Conservation (phyloP, 345 rosid genomes). For the Sonneratia caseolaris region DNA sequence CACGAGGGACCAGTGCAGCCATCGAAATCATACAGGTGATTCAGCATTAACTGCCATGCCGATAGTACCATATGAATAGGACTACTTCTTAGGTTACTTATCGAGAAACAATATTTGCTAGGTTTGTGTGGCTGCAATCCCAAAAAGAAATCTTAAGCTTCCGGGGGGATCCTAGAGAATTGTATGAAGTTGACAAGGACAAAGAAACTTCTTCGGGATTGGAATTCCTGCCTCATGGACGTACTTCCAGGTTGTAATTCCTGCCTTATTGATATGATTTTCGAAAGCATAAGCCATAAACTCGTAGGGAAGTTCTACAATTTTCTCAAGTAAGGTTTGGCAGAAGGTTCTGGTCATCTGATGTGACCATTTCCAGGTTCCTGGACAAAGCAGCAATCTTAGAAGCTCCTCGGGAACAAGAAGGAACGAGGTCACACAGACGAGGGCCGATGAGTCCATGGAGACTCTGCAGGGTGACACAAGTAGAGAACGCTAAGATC, state of each 20-base stretch:
- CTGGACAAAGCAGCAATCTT: conserved; percentile 55
- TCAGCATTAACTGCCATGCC: background rate
- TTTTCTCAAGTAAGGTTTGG: too few relatives aligned
- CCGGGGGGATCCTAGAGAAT: conserved; percentile 34
- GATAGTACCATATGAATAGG: too few relatives aligned
- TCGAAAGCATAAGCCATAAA: too few relatives aligned
- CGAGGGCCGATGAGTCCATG: conserved; percentile 28
- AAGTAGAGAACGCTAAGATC: conserved; percentile 51
- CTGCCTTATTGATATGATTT: too few relatives aligned
- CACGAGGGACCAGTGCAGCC: conserved; percentile 28
- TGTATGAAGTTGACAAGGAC: conserved; percentile 34
- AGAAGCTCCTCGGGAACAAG: conserved; percentile 5
- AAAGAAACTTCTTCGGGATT: conserved; percentile 26
- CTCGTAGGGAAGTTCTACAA: too few relatives aligned
- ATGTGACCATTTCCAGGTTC: conserved; percentile 21
- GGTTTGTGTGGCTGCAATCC: conserved; percentile 44
- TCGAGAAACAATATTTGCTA: conserved; percentile 8
- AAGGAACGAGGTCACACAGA: conserved; percentile 3
- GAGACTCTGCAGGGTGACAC: conserved; percentile 54
- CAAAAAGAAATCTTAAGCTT: conserved; percentile 37
- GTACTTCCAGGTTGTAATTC: conserved; percentile 25
- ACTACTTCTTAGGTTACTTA: background rate
- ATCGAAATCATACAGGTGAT: conserved; percentile 36
- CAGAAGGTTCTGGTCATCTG: background rate
- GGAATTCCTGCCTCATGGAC: conserved; percentile 40